Base-by-base conservation (phyloP, 179 eudicot species). In the Beta lomatogona region DNA sequence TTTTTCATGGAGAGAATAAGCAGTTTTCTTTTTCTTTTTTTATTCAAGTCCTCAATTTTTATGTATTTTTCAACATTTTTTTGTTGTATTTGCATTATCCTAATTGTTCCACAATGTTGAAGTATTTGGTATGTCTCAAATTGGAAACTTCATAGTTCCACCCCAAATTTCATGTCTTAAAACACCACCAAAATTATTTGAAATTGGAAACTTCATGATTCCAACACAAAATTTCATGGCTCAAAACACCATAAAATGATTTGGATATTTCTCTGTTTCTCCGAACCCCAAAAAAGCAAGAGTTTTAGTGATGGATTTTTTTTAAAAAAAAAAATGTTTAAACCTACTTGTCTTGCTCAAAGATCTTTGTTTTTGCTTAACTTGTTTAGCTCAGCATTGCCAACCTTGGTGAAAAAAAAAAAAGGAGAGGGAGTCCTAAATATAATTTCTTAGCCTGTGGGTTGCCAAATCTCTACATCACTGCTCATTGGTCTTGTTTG, bases 1-100 rank as follows among this genome's bases (percentile, higher is more conserved):
- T 73, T 78, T 46, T 59, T 53, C 77, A 61, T 78, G 25, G 78
- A 9, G 11, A 61, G 83, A 75, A 68, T 50, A 61, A 76, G 57
- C 65, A 28, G 36, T 41, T 31, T 66, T 73, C 52, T 54, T 66
- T 71, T 54, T 45, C 55, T 15, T 80, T 63, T 46, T 71, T 46
- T 69, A 13, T 75, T 1, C 21, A 14, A n/a, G 58, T 61, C n/a
- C 53, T 76, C 45, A 73, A 31, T 25, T 21, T 75, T 53, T 55
- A 68, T 80, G 45, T 71, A 75, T 75, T 70, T 53, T 58, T 69
- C 71, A 66, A 71, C 71, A 61, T 57, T 41, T 19, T 19, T 59
- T 6, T 77, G 66, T 54, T 71, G 36, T 77, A 50, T 71, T 59
- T 28, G 79, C 77, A 61, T 58, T 69, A 61, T 60, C 77, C 74